Evolutionary conservation across 2,329 filamentous ascomycete species (phyloP), one percentile per base, ranked within the genome.

Genomic region (Aspergillus sp.): DNA sequence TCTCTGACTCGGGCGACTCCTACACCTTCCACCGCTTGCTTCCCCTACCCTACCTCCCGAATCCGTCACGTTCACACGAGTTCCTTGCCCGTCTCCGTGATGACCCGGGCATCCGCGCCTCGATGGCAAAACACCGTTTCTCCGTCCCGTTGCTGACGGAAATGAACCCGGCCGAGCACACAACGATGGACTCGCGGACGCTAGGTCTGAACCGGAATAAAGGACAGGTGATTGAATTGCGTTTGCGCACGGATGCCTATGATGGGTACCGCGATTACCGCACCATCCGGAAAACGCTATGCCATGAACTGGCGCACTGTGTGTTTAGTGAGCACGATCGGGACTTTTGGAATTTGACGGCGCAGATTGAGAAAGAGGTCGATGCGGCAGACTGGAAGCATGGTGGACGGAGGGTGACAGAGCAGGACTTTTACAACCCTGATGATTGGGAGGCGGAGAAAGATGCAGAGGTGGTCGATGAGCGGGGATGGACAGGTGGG

Each of bases 221-320:
- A 3, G 93, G 93, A 47, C 86, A 95, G 65, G 88, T 89, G 1
- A 95, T 98, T 44, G 90, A 97, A 73, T 68, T 98, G 48, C 76
- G 93, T 0, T 70, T 98, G 31, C 76, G 93, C n/a, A 97, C 93
- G 1, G 93, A 98, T 68, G 88, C 87, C 3, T 89, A 93, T 62
- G 90, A 95, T 64, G 93, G 93, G 1, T 97, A 95, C 60, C 74
- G 93, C 32, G 89, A 96, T 62, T 98, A 97, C 70, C 85, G 85
- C 56, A 90, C 86, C 0, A 94, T 98, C 39, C 80, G 93, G 40
- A 88, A 87, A 55, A 97, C 93, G 37, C 74, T 98, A 9, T 97
- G 91, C 61, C 93, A 98, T 69, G 93, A 98, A 71, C 75, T 98
- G 12, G 85, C 90, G 52, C 93, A 98, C 67, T 96, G 95, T 57